phyloP scores from a whole-genome alignment of 805 yeast species.

The Metschnikowia sp. region DNA sequence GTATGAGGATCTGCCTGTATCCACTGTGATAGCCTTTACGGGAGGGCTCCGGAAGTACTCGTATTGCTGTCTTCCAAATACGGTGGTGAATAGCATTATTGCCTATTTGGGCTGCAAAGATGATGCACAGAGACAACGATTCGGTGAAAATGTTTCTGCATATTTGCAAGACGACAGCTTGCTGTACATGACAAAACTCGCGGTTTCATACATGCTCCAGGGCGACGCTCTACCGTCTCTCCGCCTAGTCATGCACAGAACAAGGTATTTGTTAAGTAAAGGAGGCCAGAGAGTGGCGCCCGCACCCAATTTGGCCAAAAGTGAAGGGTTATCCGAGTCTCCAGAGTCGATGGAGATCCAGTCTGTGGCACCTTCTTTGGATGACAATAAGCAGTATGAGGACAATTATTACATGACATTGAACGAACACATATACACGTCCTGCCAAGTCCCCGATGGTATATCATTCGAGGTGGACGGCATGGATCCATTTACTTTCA shows the following conservation, averaged over 20 bases:
- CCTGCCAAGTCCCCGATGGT: constrained; percentile 22
- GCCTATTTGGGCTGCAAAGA: constrained; percentile 2
- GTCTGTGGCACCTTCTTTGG: constrained; percentile 6
- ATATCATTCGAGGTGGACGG: constrained; percentile 14
- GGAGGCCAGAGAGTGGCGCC: constrained; percentile 15
- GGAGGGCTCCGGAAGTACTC: constrained; percentile 42
- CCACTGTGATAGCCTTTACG: constrained; percentile 33
- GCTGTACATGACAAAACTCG: constrained; percentile 23
- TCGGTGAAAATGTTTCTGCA: constrained; percentile 19
- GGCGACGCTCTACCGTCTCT: constrained; percentile 27
- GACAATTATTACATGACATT: constrained; percentile 34
- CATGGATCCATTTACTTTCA: constrained; percentile 36
- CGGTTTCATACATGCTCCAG: constrained; percentile 29
- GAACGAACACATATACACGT: constrained; percentile 32
- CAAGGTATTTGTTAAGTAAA: constrained; percentile 30
- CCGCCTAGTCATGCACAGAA: constrained; percentile 27
- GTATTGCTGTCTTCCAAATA: constrained; percentile 37
- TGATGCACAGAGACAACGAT: background rate
- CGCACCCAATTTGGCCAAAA: constrained; percentile 4
- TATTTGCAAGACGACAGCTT: constrained; percentile 21
- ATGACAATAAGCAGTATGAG: constrained; percentile 19
- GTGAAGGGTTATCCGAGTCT: constrained; percentile 9
- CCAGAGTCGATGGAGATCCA: constrained; percentile 8
- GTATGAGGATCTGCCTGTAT: constrained; percentile 23
- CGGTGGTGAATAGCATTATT: constrained; percentile 12